A percentile compares a stretch with the other conserved stretches of the same genome.
These are phyloP conservation scores for Larix kaempferi DNA, from an alignment of 75 land plant species.

Conservation along the genomic window DNA sequence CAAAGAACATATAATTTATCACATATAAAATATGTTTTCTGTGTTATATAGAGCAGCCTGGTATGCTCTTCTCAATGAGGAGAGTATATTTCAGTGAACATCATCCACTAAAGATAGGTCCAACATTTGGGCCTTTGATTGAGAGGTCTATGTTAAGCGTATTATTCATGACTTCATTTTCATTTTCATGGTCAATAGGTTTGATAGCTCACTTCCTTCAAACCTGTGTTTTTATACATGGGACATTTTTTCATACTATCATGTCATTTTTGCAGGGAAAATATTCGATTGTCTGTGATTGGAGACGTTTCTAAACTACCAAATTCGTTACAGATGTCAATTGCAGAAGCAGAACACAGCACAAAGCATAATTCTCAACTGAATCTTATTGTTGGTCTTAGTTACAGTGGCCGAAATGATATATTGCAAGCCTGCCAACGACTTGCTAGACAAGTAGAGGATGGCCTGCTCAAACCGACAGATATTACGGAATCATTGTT, in stretches of 20 bases:
- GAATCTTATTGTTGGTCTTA: constrained; percentile 53
- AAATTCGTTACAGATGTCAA: constrained; percentile 25
- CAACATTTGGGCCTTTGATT: background rate
- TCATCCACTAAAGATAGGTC: background rate
- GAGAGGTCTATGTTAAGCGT: background rate
- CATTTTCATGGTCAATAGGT: background rate
- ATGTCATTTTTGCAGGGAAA: constrained; percentile 42
- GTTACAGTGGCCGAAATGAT: constrained; percentile 74
- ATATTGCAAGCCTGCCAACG: constrained; percentile 55
- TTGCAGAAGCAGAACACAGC: constrained; percentile 30
- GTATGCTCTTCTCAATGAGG: background rate
- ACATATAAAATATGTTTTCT: background rate
- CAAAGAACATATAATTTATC: background rate
- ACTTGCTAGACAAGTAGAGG: constrained; percentile 46
- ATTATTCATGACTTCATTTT: background rate
- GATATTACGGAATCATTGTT: constrained; percentile 49
- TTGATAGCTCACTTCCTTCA: background rate
- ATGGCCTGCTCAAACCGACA: constrained; percentile 33
- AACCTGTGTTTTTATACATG: constrained; percentile 6
- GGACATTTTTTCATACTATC: background rate
- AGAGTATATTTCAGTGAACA: background rate
- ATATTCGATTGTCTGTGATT: constrained; percentile 54
- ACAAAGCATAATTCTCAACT: constrained; percentile 45
- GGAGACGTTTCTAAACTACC: constrained; percentile 62
- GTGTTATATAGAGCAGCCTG: background rate